Conservation (phyloP, 2,329 filamentous ascomycete species). For the Aspergillus eucalypticola region DNA sequence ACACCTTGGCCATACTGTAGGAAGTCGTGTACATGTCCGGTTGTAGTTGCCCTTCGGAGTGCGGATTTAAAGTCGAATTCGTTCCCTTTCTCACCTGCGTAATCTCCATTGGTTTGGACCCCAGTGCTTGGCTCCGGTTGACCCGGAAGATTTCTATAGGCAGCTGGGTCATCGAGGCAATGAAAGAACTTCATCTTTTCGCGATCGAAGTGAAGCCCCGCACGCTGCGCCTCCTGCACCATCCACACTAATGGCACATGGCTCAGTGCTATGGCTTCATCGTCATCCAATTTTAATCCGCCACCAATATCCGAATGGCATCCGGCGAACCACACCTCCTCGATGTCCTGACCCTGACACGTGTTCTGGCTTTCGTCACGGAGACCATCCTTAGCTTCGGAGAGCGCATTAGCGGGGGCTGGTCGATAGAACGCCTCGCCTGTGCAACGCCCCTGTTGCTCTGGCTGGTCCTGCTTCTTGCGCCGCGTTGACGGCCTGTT, state of each 20-base stretch:
- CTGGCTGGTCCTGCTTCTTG: too few relatives aligned
- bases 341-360: conserved; percentile 64
- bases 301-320: conserved; percentile 74
- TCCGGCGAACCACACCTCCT: conserved; percentile 71
- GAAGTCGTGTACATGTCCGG: conserved; percentile 64
- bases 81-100: neutral
- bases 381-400: too few relatives aligned
- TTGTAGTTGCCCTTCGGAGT: conserved; percentile 38
- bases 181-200: conserved; percentile 23
- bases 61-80: neutral
- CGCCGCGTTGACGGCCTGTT: too few relatives aligned
- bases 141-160: conserved; percentile 22
- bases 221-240: conserved; percentile 61
- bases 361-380: neutral
- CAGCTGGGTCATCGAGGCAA: conserved; percentile 23
- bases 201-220: conserved; percentile 67
- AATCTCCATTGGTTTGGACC: conserved; percentile 18
- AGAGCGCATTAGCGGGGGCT: too few relatives aligned
- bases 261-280: conserved; percentile 59
- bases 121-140: conserved; percentile 48
- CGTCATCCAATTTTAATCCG: conserved; percentile 60
- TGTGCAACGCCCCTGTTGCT: too few relatives aligned
- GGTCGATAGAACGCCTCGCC: too few relatives aligned
- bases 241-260: conserved; percentile 70
- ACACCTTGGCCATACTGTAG: conserved; percentile 62